These are phyloP conservation scores for Phytophthora melonis DNA, from an alignment of 352 stramenopile genomes.

Conservation along the genomic window DNA sequence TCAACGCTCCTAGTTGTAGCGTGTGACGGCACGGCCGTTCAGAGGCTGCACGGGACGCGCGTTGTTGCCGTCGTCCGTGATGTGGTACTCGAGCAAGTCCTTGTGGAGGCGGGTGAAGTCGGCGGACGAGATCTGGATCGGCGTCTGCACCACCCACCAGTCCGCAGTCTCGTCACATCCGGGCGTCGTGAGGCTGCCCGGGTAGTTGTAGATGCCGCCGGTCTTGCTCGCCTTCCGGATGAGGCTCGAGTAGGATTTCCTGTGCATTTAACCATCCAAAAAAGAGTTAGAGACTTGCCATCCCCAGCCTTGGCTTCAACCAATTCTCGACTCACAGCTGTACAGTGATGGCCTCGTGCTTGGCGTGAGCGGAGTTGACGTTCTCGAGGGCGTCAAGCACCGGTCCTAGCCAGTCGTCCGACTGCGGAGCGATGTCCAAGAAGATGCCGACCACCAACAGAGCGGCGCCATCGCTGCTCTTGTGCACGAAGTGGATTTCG, in stretches of 20 bases:
- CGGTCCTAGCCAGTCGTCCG: conserved; percentile 39
- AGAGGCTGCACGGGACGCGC: conserved; percentile 49
- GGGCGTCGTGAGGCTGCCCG: conserved; percentile 70
- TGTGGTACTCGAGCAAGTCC: conserved; percentile 42
- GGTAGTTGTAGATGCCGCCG: conserved; percentile 64
- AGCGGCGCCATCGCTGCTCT: conserved; percentile 42
- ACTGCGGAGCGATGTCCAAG: conserved; percentile 24
- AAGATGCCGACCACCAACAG: conserved; percentile 58
- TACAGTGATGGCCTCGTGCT: conserved; percentile 20
- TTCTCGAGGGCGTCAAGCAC: conserved; percentile 46
- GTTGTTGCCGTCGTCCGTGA: conserved; percentile 54
- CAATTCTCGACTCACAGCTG: conserved; percentile 40
- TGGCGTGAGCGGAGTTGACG: conserved; percentile 29
- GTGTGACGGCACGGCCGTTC: conserved; percentile 45
- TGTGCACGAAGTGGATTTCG: conserved; percentile 74
- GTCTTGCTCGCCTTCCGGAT: conserved; percentile 17
- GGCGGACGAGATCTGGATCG: conserved; percentile 48
- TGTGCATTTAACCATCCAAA: conserved; percentile 9
- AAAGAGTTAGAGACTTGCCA: too few species aligned
- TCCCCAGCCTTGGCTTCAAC: too few species aligned
- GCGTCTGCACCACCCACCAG: conserved; percentile 71
- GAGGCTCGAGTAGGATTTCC: conserved; percentile 45
- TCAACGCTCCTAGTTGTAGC: conserved; percentile 28
- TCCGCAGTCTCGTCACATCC: conserved; percentile 59
- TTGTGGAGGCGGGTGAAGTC: conserved; percentile 50